Evolutionary conservation across 768 basidiomycete genomes (phyloP).

Genomic region (Suillus fuscotomentosus): DNA sequence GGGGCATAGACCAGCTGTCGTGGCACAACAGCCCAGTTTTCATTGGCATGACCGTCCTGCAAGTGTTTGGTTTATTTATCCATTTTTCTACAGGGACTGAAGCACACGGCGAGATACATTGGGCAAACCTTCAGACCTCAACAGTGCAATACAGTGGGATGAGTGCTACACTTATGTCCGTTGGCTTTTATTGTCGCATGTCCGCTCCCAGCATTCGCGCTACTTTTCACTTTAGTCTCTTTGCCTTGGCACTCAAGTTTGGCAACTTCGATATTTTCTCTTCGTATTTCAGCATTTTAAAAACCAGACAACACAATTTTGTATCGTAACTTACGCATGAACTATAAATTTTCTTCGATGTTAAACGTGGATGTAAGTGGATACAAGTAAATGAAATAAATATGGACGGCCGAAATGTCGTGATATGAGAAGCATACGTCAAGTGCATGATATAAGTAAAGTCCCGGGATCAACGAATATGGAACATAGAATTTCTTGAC

Average conservation of each 20-base stretch:
- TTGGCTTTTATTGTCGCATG: conserved; percentile 19
- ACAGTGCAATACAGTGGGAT: conserved; percentile 12
- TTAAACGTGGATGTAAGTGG: neutral
- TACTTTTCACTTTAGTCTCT: conserved; percentile 5
- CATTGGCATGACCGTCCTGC: conserved; percentile 14
- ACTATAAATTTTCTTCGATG: conserved; percentile 28
- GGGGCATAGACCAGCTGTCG: conserved; percentile 1
- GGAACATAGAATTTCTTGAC: neutral
- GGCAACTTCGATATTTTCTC: conserved; percentile 6
- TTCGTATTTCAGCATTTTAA: conserved; percentile 21
- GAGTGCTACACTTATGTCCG: conserved; percentile 11
- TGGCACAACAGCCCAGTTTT: conserved; percentile 14
- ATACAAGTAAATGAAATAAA: neutral
- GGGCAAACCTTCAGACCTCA: conserved; percentile 12
- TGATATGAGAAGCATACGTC: neutral
- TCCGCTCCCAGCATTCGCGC: conserved; percentile 9
- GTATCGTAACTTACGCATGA: conserved; percentile 33
- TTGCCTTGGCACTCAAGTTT: neutral
- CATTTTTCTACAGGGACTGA: conserved; percentile 30
- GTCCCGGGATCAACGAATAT: conserved; percentile 9
- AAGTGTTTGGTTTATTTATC: conserved; percentile 31
- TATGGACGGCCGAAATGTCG: neutral
- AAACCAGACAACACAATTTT: conserved; percentile 19
- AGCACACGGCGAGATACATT: conserved; percentile 19
- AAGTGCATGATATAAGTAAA: neutral